Percentiles rank a stretch among this genome's conserved stretches.
phyloP scores from a whole-genome alignment of 139 green algal species.

The Micractinium sp. region DNA sequence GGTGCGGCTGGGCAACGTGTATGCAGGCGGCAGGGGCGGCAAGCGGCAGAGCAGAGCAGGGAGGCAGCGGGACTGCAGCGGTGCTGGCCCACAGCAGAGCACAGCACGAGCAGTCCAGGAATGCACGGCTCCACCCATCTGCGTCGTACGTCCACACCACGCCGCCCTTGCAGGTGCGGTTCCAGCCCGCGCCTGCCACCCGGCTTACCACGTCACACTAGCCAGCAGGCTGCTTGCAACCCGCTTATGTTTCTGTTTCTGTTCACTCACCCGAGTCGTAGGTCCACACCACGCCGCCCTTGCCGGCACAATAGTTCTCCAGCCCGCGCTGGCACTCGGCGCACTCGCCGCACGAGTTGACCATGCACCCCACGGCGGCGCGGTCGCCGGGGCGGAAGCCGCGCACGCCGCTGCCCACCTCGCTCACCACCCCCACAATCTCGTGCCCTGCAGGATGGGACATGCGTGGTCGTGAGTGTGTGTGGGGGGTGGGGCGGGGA shows the following conservation, averaged over 20 bases:
- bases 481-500: background rate
- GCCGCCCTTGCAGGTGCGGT: no score
- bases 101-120: no score
- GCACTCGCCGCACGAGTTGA: conserved; percentile 71
- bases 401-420: conserved; percentile 66
- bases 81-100: no score
- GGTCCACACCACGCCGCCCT: conserved; percentile 54
- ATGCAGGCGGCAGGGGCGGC: no score
- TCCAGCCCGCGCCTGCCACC: no score
- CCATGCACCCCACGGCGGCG: conserved; percentile 81
- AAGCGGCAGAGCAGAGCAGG: no score
- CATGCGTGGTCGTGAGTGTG: background rate
- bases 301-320: conserved; percentile 59
- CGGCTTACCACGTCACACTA: no score
- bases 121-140: background rate
- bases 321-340: conserved; percentile 37
- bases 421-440: conserved; percentile 84
- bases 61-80: no score
- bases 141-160: background rate
- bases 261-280: conserved; percentile 50
- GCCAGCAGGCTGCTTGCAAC: background rate
- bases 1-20: background rate
- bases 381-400: conserved; percentile 75
- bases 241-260: background rate
- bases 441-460: background rate